These are phyloP conservation scores for Boletus vermiculosoides DNA, from an alignment of 768 basidiomycete species.

Conservation along the genomic window DNA sequence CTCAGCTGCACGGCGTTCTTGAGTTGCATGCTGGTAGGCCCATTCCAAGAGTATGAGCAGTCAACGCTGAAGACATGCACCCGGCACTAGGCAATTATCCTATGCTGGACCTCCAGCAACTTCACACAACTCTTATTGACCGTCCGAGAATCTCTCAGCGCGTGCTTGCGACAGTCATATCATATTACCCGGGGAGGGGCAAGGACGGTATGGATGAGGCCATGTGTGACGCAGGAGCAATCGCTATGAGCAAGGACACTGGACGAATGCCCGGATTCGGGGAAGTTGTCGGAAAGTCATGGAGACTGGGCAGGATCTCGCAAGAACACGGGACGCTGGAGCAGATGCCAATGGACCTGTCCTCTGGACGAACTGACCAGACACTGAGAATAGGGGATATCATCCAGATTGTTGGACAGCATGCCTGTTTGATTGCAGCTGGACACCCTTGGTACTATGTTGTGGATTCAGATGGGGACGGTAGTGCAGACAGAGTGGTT, in stretches of 20 bases:
- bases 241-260: slow-evolving; percentile 86
- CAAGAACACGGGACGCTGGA: slow-evolving; percentile 80
- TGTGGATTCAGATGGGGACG: slow-evolving; percentile 59
- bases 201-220: slow-evolving; percentile 65
- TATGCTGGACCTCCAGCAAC: slow-evolving; percentile 80
- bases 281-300: slow-evolving; percentile 62
- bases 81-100: slow-evolving; percentile 68
- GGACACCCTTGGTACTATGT: slow-evolving; percentile 83
- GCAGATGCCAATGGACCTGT: slow-evolving; percentile 27
- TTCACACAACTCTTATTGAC: slow-evolving; percentile 67
- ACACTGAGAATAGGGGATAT: slow-evolving; percentile 55
- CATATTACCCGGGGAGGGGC: slow-evolving; percentile 74
- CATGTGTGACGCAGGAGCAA: slow-evolving; percentile 79
- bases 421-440: slow-evolving; percentile 82
- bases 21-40: slow-evolving; percentile 73
- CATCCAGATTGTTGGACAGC: slow-evolving; percentile 77
- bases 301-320: slow-evolving; percentile 63
- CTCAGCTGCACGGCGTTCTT: slow-evolving; percentile 55
- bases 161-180: slow-evolving; percentile 72
- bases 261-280: slow-evolving; percentile 74
- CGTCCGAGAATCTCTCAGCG: slow-evolving; percentile 57
- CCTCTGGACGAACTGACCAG: slow-evolving; percentile 7
- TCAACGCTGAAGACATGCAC: neutral
- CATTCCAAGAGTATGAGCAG: neutral
- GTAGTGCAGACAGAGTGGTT: slow-evolving; percentile 51